Conservation (phyloP, 1,139 yeast genomes). For the Geotrichum australiense region DNA sequence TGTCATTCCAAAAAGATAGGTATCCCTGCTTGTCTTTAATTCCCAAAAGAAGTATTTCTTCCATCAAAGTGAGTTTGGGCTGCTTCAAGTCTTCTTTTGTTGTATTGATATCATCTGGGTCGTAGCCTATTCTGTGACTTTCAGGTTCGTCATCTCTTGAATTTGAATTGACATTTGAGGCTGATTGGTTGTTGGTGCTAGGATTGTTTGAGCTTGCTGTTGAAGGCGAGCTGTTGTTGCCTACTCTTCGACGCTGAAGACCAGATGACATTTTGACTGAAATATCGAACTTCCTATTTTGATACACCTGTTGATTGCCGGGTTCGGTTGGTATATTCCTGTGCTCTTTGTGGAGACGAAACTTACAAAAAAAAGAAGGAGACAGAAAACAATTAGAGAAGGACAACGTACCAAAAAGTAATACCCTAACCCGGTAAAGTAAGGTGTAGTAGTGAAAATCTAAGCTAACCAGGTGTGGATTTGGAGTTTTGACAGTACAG, state of each 20-base stretch:
- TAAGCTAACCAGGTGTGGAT: too few relatives aligned
- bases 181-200: constrained; percentile 4
- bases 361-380: too few relatives aligned
- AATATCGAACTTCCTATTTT: too few relatives aligned
- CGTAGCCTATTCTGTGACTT: constrained; percentile 71
- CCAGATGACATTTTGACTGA: constrained; percentile 34
- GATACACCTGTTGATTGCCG: too few relatives aligned
- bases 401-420: too few relatives aligned
- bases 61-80: constrained; percentile 88
- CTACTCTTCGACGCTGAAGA: constrained; percentile 45
- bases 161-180: constrained; percentile 7
- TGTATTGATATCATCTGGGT: constrained; percentile 59
- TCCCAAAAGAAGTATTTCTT: constrained; percentile 88
- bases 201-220: constrained; percentile 5
- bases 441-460: too few relatives aligned
- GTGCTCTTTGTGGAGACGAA: too few relatives aligned
- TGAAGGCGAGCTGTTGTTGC: constrained; percentile 23
- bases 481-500: too few relatives aligned
- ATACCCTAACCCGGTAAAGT: too few relatives aligned
- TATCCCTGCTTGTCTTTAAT: constrained; percentile 82
- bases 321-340: too few relatives aligned
- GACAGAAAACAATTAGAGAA: too few relatives aligned
- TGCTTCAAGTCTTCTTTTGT: constrained; percentile 42
- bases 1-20: constrained; percentile 96
- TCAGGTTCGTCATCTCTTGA: constrained; percentile 21